Evolutionary conservation across 2,329 filamentous ascomycete species (phyloP), one percentile per base, ranked within the genome.

Genomic region (Talaromyces rugulosus): DNA sequence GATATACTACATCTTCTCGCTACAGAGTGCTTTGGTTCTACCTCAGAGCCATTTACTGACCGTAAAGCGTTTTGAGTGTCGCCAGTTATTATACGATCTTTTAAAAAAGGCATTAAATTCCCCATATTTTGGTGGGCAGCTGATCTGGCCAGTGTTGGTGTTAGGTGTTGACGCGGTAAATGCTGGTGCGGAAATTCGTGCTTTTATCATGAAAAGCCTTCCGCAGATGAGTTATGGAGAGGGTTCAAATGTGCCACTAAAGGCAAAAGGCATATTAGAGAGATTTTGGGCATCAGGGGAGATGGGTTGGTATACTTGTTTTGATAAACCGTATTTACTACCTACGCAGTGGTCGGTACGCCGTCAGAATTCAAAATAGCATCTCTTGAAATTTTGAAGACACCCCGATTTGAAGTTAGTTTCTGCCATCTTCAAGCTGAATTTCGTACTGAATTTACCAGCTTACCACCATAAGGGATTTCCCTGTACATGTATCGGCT

Each of bases 251-350:
- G 65, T 68, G 16, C 75, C 76, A 4, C 62, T 75, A 28, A 65
- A 65, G 27, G 74, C 73, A 2, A 73, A 72, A 60, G 42, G 30
- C 0, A 65, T 75, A 1, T 66, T 79, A 1, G 65, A 76, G 58
- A 66, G 30, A 18, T 78, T 75, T 52, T 78, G 76, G 77, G 64
- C 64, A 3, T 74, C 71, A 0, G 69, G 70, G 0, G 53, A 67
- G 58, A 70, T 64, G 3, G 16, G 59, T 3, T 79, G 77, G 76
- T 75, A 78, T 67, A 66, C 62, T 40, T 79, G 77, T 63, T 79
- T 78, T 55, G 74, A 77, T 53, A 66, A 63, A 52, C 70, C 72
- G 30, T 75, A 75, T 54, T 66, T 66, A 2, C 72, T 76, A 56
- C 62, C 66, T 27, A 63, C 60, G 72, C 62, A 61, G 55, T 12